phyloP scores from a whole-genome alignment of 202 grass and related monocot species.

The Zizania palustris region DNA sequence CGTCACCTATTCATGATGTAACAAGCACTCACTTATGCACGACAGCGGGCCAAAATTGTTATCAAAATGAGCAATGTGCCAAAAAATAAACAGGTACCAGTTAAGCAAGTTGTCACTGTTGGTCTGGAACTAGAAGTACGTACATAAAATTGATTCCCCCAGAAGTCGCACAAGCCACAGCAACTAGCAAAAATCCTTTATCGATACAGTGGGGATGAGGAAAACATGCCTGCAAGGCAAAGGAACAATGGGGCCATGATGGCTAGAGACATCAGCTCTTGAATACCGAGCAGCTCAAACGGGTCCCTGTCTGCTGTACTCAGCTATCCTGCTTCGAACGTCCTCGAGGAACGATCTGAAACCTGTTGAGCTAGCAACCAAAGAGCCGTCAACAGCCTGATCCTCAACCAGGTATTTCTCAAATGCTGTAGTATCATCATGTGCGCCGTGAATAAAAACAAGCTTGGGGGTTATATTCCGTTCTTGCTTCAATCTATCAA shows the following conservation, averaged over 20 bases:
- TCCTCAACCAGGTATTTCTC: conserved; percentile 75
- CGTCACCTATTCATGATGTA: too few species aligned
- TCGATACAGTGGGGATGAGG: not conserved
- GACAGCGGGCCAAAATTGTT: not conserved
- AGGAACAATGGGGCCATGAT: not conserved
- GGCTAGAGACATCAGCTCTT: not conserved
- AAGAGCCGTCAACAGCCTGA: conserved; percentile 47
- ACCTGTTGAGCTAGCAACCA: conserved; percentile 33
- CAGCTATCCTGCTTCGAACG: conserved; percentile 45
- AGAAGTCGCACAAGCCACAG: not conserved
- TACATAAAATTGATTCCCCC: not conserved
- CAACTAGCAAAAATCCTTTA: not conserved
- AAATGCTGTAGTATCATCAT: conserved; percentile 53
- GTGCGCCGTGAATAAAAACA: conserved; percentile 56
- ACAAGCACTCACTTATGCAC: too few species aligned
- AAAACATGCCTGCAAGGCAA: not conserved
- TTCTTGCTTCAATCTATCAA: conserved; percentile 66
- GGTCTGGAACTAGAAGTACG: not conserved
- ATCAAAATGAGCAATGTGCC: not conserved
- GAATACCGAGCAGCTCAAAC: not conserved
- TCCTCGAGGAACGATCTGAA: conserved; percentile 66
- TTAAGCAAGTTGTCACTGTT: not conserved
- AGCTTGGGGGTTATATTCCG: conserved; percentile 70
- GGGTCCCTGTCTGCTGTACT: conserved; percentile 23
- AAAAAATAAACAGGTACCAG: conserved; percentile 5